These are phyloP conservation scores for Fusarium agapanthi DNA, from an alignment of 2,329 filamentous ascomycete species.

Conservation along the genomic window DNA sequence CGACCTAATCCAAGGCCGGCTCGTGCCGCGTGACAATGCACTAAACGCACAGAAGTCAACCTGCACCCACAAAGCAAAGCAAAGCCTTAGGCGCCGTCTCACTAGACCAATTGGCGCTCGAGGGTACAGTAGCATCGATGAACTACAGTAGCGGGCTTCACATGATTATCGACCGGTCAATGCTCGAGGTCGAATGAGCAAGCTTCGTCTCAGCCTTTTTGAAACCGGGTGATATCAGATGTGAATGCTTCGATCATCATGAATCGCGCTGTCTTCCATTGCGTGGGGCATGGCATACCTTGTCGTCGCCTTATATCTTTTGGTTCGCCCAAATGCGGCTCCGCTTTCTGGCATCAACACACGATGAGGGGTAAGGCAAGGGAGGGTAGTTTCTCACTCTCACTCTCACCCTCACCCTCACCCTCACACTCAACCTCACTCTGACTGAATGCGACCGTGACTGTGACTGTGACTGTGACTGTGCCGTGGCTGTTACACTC, in stretches of 20 bases:
- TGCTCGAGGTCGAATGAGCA: background rate
- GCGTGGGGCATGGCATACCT: background rate
- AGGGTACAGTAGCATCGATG: background rate
- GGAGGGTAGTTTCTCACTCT: background rate
- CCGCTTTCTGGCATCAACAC: background rate
- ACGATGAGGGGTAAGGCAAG: background rate
- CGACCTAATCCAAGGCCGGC: background rate
- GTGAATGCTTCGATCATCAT: background rate
- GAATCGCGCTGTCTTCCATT: background rate
- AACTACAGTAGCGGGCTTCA: background rate
- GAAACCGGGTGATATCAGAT: slow-evolving; percentile 1
- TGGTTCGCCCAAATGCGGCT: slow-evolving; percentile 15
- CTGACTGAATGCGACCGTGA: background rate
- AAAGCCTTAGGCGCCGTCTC: background rate
- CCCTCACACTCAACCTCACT: background rate
- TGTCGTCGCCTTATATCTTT: background rate
- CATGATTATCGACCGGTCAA: background rate
- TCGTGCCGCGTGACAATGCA: background rate
- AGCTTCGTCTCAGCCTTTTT: background rate
- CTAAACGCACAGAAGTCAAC: background rate
- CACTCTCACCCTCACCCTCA: background rate
- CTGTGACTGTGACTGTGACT: too few relatives aligned
- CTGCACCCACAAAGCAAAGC: background rate
- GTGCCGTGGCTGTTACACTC: background rate
- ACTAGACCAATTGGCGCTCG: background rate